Conservation (phyloP, 2,329 filamentous ascomycete species). For the Triangularia verruculosa region DNA sequence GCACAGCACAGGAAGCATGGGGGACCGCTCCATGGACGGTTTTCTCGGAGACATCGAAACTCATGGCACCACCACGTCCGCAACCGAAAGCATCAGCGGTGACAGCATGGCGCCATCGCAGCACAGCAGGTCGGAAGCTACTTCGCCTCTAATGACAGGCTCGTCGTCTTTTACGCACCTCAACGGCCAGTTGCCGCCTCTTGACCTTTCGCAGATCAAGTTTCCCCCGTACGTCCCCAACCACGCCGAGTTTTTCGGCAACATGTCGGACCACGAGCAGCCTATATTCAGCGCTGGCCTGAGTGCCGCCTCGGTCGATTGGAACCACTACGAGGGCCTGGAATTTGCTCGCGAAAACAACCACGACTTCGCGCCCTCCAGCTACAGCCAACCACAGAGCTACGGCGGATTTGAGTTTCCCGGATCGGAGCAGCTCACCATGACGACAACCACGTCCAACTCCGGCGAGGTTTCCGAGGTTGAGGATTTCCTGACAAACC, state of each 20-base stretch:
- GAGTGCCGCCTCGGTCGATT: conserved; percentile 54
- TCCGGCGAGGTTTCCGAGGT: conserved; percentile 67
- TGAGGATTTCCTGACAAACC: conserved; percentile 52
- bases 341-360: conserved; percentile 44
- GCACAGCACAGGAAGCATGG: conserved; percentile 50
- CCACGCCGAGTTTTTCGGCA: conserved; percentile 53
- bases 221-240: conserved; percentile 47
- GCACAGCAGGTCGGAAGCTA: conserved; percentile 59
- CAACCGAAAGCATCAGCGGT: conserved; percentile 38
- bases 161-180: conserved; percentile 48
- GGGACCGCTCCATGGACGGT: conserved; percentile 46
- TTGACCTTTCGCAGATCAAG: conserved; percentile 57
- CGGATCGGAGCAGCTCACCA: conserved; percentile 52
- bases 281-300: conserved; percentile 62
- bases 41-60: conserved; percentile 40
- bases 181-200: conserved; percentile 51
- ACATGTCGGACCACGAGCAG: conserved; percentile 50
- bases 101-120: conserved; percentile 40
- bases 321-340: conserved; percentile 52
- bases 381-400: conserved; percentile 54
- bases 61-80: conserved; percentile 38
- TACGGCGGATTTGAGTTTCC: conserved; percentile 54
- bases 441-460: conserved; percentile 60
- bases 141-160: conserved; percentile 55
- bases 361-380: conserved; percentile 49